These are phyloP conservation scores for Solanum okadae DNA, from an alignment of 257 asterid genomes.

Conservation along the genomic window DNA sequence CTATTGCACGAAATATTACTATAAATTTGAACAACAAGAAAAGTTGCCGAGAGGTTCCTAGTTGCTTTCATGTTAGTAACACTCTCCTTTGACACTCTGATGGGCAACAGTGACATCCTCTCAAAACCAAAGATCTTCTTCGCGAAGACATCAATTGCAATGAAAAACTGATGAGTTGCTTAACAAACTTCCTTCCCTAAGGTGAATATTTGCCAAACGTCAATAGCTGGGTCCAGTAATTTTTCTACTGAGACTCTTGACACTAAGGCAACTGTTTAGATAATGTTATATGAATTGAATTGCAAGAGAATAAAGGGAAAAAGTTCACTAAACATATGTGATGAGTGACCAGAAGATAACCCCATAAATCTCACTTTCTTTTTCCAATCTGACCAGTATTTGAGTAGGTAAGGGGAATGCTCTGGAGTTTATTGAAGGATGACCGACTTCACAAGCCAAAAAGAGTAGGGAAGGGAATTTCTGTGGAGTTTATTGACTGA, in stretches of 20 bases:
- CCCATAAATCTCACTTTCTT: not conserved
- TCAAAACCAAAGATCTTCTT: not conserved
- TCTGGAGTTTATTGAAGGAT: not conserved
- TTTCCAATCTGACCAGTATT: not conserved
- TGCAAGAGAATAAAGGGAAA: not conserved
- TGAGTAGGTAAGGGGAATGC: not conserved
- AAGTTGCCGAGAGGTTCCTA: not conserved
- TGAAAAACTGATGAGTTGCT: not conserved
- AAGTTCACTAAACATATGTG: not conserved
- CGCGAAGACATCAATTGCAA: not conserved
- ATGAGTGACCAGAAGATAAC: not conserved
- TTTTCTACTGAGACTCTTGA: not conserved
- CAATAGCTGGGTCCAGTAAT: not conserved
- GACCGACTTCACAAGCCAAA: not conserved
- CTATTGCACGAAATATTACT: not conserved
- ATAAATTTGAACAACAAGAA: not conserved
- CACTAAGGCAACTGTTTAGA: not conserved
- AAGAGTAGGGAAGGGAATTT: not conserved
- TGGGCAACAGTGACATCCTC: not conserved
- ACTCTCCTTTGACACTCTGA: not conserved
- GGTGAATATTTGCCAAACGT: not conserved
- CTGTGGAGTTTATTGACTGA: not conserved
- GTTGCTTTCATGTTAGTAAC: not conserved
- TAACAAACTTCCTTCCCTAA: not conserved
- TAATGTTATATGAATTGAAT: not conserved